Conservation (phyloP, 768 basidiomycete genomes). For the Rhizopogon roseolus region DNA sequence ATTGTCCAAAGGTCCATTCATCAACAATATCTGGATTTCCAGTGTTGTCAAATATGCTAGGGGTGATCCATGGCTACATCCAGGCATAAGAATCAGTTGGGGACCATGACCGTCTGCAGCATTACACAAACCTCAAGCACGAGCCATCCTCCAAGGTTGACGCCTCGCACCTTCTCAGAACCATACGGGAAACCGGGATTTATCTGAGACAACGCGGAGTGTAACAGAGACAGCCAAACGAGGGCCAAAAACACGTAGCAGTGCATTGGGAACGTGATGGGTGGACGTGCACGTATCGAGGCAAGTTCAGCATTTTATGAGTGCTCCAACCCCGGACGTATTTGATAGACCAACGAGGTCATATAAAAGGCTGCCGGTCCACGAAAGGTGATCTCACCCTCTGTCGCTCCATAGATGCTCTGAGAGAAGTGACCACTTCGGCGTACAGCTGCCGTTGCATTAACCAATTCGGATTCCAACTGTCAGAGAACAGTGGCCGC, state of each 20-base stretch:
- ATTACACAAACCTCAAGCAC: slow-evolving; percentile 40
- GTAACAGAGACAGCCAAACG: slow-evolving; percentile 23
- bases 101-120: not conserved
- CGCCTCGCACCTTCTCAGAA: slow-evolving; percentile 69
- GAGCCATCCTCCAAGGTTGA: slow-evolving; percentile 74
- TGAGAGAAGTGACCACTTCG: not conserved
- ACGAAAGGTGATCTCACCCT: not conserved
- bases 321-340: not conserved
- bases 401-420: not conserved
- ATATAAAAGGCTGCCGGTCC: not conserved
- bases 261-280: not conserved
- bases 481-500: not conserved
- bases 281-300: not conserved
- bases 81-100: slow-evolving; percentile 35
- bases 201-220: slow-evolving; percentile 26
- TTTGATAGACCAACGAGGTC: not conserved
- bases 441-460: not conserved
- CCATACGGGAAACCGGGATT: slow-evolving; percentile 69
- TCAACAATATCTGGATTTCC: slow-evolving; percentile 55
- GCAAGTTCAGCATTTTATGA: not conserved
- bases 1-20: slow-evolving; percentile 74
- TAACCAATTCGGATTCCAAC: not conserved
- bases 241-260: slow-evolving; percentile 15
- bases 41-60: slow-evolving; percentile 62
- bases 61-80: slow-evolving; percentile 71